phyloP scores from a whole-genome alignment of 2,329 filamentous ascomycete genomes.

The Achaetomium macrosporum region DNA sequence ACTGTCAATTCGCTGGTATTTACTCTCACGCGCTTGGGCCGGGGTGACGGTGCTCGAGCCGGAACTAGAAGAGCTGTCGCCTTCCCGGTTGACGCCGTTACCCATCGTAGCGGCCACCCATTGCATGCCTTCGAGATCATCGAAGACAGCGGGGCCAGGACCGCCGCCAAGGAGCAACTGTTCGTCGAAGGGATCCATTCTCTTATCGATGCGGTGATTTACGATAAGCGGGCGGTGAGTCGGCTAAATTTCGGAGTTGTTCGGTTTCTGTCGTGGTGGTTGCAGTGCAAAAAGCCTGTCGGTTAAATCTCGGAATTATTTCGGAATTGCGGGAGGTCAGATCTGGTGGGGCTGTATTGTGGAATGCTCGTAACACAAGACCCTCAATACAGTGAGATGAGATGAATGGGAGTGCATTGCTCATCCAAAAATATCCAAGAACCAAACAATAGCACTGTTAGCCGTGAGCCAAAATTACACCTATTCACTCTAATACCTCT shows the following conservation, averaged over 20 bases:
- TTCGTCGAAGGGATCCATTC: neutral
- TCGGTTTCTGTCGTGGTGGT: neutral
- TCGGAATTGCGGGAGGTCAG: neutral
- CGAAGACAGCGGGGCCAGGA: neutral
- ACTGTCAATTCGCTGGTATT: neutral
- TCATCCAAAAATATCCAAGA: no score
- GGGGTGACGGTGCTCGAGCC: neutral
- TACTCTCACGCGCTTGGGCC: constrained; percentile 1
- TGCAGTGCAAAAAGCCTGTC: neutral
- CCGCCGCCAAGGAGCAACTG: neutral
- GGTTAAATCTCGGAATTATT: neutral
- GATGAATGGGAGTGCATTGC: no score
- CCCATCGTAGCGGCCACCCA: neutral
- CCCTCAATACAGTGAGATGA: no score
- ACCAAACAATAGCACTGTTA: no score
- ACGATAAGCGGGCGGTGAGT: neutral
- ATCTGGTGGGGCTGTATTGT: no score
- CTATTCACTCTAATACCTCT: no score
- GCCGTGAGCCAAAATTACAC: no score
- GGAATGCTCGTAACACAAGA: no score
- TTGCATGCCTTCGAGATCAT: neutral
- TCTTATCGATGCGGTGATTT: neutral
- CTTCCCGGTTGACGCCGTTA: neutral
- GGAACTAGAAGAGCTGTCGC: neutral
- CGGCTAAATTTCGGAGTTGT: neutral